Evolutionary conservation across 192 early-diverging fungal species (phyloP).

Genomic region (Coemansia sp.): DNA sequence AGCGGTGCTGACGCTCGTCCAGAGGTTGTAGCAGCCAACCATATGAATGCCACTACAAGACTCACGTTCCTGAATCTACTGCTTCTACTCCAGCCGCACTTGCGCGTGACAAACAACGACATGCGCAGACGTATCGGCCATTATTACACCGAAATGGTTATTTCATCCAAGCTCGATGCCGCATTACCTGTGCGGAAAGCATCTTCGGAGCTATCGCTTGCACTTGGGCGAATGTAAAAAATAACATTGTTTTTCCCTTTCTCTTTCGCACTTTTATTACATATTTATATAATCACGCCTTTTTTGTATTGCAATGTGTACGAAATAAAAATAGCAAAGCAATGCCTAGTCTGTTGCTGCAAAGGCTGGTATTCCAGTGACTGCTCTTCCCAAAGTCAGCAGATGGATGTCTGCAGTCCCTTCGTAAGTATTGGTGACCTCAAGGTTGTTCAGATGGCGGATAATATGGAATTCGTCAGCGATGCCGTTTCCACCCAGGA

Average conservation of each 20-base stretch:
- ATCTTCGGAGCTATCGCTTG: conserved; percentile 44
- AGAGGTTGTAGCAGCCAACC: conserved; percentile 49
- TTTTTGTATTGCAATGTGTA: too few relatives aligned
- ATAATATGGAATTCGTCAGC: conserved; percentile 97
- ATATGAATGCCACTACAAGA: conserved; percentile 52
- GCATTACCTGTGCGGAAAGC: conserved; percentile 54
- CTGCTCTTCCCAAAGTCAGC: conserved; percentile 87
- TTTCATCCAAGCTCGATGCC: conserved; percentile 44
- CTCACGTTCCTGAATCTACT: conserved; percentile 53
- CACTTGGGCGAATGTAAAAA: conserved; percentile 38
- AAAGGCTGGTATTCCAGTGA: conserved; percentile 88
- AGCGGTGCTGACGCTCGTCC: conserved; percentile 19
- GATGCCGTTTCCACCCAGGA: conserved; percentile 96
- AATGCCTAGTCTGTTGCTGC: conserved; percentile 30
- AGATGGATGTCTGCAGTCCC: conserved; percentile 96
- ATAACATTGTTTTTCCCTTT: not conserved
- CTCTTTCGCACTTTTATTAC: too few relatives aligned
- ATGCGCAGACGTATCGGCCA: conserved; percentile 34
- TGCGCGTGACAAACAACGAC: conserved; percentile 28
- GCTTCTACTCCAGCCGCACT: conserved; percentile 36
- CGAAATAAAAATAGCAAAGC: not conserved
- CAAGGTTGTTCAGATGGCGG: conserved; percentile 88
- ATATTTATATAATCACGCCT: too few relatives aligned
- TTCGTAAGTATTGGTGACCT: conserved; percentile 95
- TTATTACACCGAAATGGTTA: conserved; percentile 49